phyloP scores from a whole-genome alignment of 345 rosid species.

The Camelina neglecta region DNA sequence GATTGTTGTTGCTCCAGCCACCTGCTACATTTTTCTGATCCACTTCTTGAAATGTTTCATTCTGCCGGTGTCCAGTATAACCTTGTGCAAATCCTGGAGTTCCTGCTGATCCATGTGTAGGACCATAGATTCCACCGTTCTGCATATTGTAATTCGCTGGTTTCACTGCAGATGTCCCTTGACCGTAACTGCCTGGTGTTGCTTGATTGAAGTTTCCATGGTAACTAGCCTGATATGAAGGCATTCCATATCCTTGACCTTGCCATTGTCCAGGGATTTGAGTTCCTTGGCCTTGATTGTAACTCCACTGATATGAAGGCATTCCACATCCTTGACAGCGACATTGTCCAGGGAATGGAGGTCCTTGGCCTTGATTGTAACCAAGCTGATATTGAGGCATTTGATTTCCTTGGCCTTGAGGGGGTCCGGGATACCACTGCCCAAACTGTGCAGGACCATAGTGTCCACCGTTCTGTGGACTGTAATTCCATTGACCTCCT shows the following conservation, averaged over 20 bases:
- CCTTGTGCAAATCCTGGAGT: constrained; percentile 18
- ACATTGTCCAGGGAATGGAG: constrained; percentile 39
- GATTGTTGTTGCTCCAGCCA: constrained; percentile 40
- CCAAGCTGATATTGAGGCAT: constrained; percentile 31
- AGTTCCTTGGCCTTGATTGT: constrained; percentile 33
- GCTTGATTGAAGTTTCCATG: constrained; percentile 43
- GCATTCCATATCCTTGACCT: constrained; percentile 30
- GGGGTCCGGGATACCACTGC: constrained; percentile 17
- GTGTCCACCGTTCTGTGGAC: constrained; percentile 32
- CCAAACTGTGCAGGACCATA: constrained; percentile 31
- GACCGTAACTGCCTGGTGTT: constrained; percentile 44
- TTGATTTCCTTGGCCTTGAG: constrained; percentile 23
- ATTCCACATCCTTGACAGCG: constrained; percentile 46
- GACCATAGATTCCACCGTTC: constrained; percentile 43
- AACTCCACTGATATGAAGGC: constrained; percentile 28
- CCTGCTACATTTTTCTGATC: constrained; percentile 51
- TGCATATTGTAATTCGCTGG: constrained; percentile 43
- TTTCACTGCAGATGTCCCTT: constrained; percentile 44
- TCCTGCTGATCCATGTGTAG: constrained; percentile 26
- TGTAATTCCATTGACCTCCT: constrained; percentile 47
- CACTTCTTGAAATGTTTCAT: constrained; percentile 45
- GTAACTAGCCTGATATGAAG: constrained; percentile 47
- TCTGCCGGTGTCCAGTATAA: constrained; percentile 19
- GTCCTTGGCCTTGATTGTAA: constrained; percentile 33
- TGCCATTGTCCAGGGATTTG: constrained; percentile 42